phyloP scores from a whole-genome alignment of 225 moss, liverwort and hornwort genomes.

The Rhytidiadelphus loreus region DNA sequence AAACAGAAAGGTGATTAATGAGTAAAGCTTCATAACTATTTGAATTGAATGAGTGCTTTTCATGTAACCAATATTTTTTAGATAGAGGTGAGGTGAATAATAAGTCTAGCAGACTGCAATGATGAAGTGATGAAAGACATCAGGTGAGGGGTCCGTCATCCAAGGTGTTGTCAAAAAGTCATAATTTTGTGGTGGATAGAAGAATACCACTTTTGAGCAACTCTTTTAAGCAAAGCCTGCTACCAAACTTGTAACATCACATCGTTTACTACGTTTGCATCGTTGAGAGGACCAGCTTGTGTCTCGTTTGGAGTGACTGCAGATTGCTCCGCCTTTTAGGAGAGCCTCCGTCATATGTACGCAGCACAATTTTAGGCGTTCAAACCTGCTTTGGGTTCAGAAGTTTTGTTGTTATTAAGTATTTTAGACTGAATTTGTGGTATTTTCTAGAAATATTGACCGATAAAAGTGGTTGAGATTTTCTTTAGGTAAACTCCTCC shows the following conservation, averaged over 20 bases:
- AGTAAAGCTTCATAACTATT: not conserved
- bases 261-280: not conserved
- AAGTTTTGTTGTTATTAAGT: not conserved
- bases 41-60: not conserved
- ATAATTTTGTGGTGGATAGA: not conserved
- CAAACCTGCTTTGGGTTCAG: not conserved
- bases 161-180: not conserved
- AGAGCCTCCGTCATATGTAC: not conserved
- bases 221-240: not conserved
- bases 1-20: slow-evolving; percentile 1
- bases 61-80: not conserved
- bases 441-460: not conserved
- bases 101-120: not conserved
- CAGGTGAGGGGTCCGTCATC: not conserved
- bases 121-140: not conserved
- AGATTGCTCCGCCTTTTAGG: not conserved
- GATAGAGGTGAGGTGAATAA: not conserved
- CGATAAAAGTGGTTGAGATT: not conserved
- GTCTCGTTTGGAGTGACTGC: not conserved
- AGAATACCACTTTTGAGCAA: not conserved
- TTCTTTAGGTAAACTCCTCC: not conserved
- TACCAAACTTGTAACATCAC: not conserved
- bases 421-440: not conserved
- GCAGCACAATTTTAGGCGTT: not conserved
- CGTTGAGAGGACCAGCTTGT: not conserved